phyloP scores from a whole-genome alignment of 2,329 filamentous ascomycete genomes.

The Cytospora piceae region DNA sequence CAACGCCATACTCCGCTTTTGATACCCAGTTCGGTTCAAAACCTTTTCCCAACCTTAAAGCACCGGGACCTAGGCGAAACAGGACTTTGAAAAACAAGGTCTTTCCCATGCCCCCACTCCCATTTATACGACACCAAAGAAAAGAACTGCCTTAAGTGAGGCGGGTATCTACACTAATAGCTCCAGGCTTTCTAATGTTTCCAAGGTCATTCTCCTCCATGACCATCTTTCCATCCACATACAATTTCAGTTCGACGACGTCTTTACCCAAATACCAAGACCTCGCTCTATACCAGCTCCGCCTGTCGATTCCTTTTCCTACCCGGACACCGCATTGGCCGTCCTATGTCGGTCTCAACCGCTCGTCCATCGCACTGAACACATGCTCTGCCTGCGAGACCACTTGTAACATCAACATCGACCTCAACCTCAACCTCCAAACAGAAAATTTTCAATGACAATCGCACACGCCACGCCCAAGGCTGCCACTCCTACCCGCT shows the following conservation, averaged over 20 bases:
- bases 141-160: slow-evolving; percentile 21
- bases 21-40: no score
- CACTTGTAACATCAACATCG: neutral
- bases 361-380: no score
- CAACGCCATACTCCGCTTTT: no score
- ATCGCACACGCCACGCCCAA: slow-evolving; percentile 3
- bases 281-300: neutral
- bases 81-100: neutral
- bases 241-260: neutral
- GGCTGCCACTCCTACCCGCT: neutral
- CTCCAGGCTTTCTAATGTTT: slow-evolving; percentile 19
- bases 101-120: slow-evolving; percentile 6
- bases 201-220: neutral
- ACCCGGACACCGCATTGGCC: neutral
- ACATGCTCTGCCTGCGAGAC: neutral
- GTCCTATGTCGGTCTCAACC: no score
- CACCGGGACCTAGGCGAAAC: neutral
- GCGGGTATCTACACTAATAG: slow-evolving; percentile 21
- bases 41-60: neutral
- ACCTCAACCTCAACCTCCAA: neutral
- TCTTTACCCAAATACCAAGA: neutral
- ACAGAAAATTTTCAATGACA: neutral
- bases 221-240: neutral
- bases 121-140: slow-evolving; percentile 20
- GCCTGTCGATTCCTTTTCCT: no score